These are phyloP conservation scores for Auricularia sp. DNA, from an alignment of 768 basidiomycete species.

Conservation along the genomic window DNA sequence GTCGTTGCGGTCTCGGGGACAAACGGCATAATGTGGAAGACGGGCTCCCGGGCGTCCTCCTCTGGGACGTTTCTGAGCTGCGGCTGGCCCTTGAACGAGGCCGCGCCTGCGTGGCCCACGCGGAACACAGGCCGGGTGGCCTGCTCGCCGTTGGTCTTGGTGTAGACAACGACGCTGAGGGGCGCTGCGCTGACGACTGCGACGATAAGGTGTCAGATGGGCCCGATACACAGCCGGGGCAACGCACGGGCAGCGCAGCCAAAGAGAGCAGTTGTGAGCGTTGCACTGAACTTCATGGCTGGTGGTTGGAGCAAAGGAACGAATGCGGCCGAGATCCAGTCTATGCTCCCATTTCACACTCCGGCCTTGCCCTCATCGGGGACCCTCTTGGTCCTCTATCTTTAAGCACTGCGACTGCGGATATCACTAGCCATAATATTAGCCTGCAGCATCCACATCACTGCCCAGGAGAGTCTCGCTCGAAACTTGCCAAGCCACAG, in stretches of 20 bases:
- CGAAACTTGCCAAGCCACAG: no score
- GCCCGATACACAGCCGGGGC: neutral
- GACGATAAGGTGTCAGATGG: neutral
- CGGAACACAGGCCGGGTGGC: neutral
- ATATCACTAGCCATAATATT: no score
- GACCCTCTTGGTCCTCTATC: no score
- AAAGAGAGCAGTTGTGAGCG: neutral
- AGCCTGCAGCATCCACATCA: no score
- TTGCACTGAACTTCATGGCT: neutral
- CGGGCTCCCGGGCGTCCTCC: neutral
- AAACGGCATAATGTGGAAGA: neutral
- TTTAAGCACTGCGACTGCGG: no score
- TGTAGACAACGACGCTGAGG: neutral
- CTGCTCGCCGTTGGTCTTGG: neutral
- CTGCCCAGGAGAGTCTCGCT: no score
- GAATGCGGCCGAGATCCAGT: neutral
- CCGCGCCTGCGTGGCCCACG: neutral
- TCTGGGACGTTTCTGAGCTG: neutral
- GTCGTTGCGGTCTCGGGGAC: neutral
- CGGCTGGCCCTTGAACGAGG: neutral
- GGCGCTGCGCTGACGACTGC: conserved; percentile 1
- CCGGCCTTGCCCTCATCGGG: no score
- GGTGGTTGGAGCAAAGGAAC: neutral
- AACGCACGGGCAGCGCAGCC: neutral
- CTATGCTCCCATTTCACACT: neutral